Percentiles rank a stretch among this genome's conserved stretches.
These are phyloP conservation scores for Venturia aucupariae DNA, from an alignment of 2,329 filamentous ascomycete genomes.

Conservation along the genomic window DNA sequence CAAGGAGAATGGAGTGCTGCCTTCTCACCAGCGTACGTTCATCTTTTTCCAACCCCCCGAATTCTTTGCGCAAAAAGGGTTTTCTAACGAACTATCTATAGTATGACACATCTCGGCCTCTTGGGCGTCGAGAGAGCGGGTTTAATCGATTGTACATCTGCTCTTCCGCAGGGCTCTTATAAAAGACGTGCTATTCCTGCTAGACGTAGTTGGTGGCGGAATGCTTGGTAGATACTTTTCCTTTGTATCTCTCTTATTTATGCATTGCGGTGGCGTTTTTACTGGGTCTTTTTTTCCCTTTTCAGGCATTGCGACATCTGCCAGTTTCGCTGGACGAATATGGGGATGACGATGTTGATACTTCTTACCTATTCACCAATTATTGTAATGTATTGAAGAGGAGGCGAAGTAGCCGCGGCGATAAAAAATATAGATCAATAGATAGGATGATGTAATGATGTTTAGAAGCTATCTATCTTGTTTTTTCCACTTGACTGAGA, in stretches of 20 bases:
- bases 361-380: too few relatives aligned
- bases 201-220: constrained; percentile 6
- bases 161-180: not conserved
- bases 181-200: not conserved
- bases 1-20: constrained; percentile 28
- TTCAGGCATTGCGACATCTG: not conserved
- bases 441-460: too few relatives aligned
- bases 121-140: constrained; percentile 3
- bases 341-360: too few relatives aligned
- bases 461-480: too few relatives aligned
- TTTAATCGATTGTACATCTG: constrained; percentile 8
- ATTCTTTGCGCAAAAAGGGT: too few relatives aligned
- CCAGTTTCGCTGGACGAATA: too few relatives aligned
- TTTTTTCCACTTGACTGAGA: too few relatives aligned
- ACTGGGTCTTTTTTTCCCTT: not conserved
- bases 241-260: not conserved
- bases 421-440: too few relatives aligned
- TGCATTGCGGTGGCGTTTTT: not conserved
- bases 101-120: constrained; percentile 11
- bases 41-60: too few relatives aligned
- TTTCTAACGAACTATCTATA: too few relatives aligned
- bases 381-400: too few relatives aligned
- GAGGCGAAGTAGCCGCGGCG: too few relatives aligned
- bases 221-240: not conserved
- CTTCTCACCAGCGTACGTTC: constrained; percentile 17